phyloP scores from a whole-genome alignment of 257 asterid species.

The Primulina tabacum region DNA sequence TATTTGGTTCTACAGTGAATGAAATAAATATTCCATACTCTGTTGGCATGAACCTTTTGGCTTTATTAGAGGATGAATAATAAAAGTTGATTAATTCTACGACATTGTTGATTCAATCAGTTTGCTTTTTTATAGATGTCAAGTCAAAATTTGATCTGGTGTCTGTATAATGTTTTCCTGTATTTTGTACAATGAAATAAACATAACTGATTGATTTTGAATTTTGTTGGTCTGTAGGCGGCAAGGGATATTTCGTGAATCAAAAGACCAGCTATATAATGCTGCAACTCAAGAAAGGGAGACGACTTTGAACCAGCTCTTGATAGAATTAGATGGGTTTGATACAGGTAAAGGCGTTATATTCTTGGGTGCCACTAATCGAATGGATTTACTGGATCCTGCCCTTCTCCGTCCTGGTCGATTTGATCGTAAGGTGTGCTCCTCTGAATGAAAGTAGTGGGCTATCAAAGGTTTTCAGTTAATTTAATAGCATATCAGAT shows the following conservation, averaged over 20 bases:
- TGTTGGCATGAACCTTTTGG: conserved; percentile 1
- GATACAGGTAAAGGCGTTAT: conserved; percentile 99
- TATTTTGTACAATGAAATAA: conserved; percentile 3
- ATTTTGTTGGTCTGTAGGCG: conserved; percentile 55
- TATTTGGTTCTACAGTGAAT: not conserved
- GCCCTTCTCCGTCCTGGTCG: conserved; percentile 99
- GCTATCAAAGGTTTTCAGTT: conserved; percentile 15
- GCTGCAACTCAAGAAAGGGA: conserved; percentile 97
- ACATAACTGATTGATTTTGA: conserved; percentile 11
- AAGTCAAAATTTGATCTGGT: conserved; percentile 4
- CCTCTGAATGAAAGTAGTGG: conserved; percentile 17
- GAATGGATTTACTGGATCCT: conserved; percentile 95
- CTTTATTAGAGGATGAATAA: not conserved
- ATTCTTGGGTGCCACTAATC: conserved; percentile 94
- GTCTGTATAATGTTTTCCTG: conserved; percentile 13
- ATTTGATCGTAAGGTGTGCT: conserved; percentile 92
- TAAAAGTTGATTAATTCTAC: not conserved
- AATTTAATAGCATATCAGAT: conserved; percentile 8
- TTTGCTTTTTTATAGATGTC: not conserved
- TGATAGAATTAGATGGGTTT: conserved; percentile 95
- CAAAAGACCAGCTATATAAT: conserved; percentile 52
- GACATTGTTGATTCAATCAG: not conserved
- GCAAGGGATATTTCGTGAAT: conserved; percentile 64
- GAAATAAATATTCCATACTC: not conserved
- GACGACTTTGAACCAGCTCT: conserved; percentile 93